Base-by-base conservation (phyloP, 495 filamentous ascomycete species). In the Xylaria sp. region DNA sequence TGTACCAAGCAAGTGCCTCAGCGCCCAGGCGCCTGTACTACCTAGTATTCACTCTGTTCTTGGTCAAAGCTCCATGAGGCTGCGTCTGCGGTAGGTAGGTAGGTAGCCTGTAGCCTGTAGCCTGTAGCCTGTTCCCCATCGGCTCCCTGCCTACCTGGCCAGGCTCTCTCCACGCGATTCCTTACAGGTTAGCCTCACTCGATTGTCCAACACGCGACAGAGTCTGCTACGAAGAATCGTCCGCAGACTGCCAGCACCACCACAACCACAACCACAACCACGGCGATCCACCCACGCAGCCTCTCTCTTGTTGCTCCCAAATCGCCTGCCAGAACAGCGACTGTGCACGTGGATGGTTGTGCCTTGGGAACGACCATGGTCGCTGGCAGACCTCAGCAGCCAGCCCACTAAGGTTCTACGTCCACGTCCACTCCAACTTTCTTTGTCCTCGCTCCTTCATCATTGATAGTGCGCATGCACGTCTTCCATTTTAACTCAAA, bases 121-220 rank as follows among this genome's bases (percentile, higher is more conserved):
- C 24, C 29, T 52, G 62, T 50, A 58, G 37, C 40, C 26, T 40
- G 63, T 26, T 55, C 46, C 24, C 46, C 64, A 53, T 37, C 58
- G 31, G 26, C 29, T 57, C 43, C 24, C 26, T 35, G 59, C n/a
- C 37, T 62, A 43, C 21, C 48, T 15, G 31, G 35, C 61, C 61
- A 48, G 61, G 61, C 40, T 50, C 26, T 64, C 43, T 63, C 68
- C 40, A 70, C 68, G 68, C 68, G 68, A 50, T 70, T 53, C 37
- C 59, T 29, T 62, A 40, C 46, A 61, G 44, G 35, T 61, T 55
- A 70, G 69, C 69, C 69, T 71, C 61, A 43, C 61, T 70, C 55
- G 21, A 58, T 21, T 24, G 40, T 59, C 41, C 69, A 72, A 71
- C 73, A 77, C 76, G 77, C 77, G 77, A 77, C 74, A 78, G 72